phyloP scores from a whole-genome alignment of 2,329 filamentous ascomycete genomes.

The Claviceps monticola region DNA sequence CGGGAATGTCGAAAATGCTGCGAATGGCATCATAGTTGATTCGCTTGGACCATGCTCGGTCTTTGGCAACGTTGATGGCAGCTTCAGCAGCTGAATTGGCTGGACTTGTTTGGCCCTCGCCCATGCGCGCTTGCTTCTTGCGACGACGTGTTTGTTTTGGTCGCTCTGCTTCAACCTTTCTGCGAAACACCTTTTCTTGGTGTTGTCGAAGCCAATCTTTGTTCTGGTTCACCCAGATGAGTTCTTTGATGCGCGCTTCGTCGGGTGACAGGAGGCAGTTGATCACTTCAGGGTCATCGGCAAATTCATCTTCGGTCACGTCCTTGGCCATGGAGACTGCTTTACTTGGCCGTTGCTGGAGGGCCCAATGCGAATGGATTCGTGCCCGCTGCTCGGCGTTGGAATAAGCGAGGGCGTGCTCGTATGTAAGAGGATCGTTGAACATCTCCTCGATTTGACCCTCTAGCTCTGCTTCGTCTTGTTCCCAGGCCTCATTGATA shows the following conservation, averaged over 20 bases:
- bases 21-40: conserved; percentile 58
- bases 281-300: conserved; percentile 73
- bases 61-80: conserved; percentile 52
- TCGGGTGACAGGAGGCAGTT: conserved; percentile 62
- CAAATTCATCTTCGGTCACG: conserved; percentile 71
- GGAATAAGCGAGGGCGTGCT: conserved; percentile 44
- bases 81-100: conserved; percentile 57
- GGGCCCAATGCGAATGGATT: conserved; percentile 38
- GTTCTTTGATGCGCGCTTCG: conserved; percentile 73
- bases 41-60: conserved; percentile 55
- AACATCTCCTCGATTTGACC: conserved; percentile 58
- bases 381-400: conserved; percentile 41
- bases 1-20: conserved; percentile 38
- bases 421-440: conserved; percentile 42
- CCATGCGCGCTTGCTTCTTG: conserved; percentile 42
- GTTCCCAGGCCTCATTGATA: conserved; percentile 48
- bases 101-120: conserved; percentile 50
- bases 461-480: conserved; percentile 51
- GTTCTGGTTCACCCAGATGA: conserved; percentile 89
- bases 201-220: conserved; percentile 83
- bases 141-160: conserved; percentile 45
- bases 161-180: conserved; percentile 46
- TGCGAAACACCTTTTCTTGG: conserved; percentile 68
- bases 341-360: conserved; percentile 32
- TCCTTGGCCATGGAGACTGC: conserved; percentile 45